A percentile compares a stretch with the other conserved stretches of the same genome.
phyloP scores from a whole-genome alignment of 148 eudicot genomes.

The Diospyros lotus region DNA sequence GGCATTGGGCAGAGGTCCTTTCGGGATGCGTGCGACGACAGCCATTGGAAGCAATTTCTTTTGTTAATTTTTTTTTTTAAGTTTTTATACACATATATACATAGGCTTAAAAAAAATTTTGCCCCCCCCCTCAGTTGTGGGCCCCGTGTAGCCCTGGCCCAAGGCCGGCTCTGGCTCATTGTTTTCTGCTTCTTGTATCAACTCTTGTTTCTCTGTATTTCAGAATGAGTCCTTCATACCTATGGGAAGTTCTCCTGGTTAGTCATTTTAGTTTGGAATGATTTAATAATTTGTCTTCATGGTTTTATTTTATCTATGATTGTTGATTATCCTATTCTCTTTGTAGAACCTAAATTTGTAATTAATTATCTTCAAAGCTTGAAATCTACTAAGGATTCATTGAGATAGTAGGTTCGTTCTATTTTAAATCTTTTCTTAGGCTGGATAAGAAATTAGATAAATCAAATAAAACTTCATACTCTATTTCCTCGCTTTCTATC shows the following conservation, averaged over 20 bases:
- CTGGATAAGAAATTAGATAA: background rate
- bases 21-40: too few relatives aligned
- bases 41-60: too few relatives aligned
- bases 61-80: too few relatives aligned
- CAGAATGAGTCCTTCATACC: slow-evolving; percentile 77
- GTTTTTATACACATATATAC: too few relatives aligned
- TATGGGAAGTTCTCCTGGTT: slow-evolving; percentile 67
- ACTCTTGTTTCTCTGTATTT: slow-evolving; percentile 36
- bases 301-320: slow-evolving; percentile 2
- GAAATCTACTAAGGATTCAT: slow-evolving; percentile 80
- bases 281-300: background rate
- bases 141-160: too few relatives aligned
- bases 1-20: too few relatives aligned
- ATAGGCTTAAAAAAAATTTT: too few relatives aligned
- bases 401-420: slow-evolving; percentile 76
- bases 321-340: slow-evolving; percentile 11
- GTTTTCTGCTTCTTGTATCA: too few relatives aligned
- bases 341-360: slow-evolving; percentile 72
- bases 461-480: slow-evolving; percentile 3
- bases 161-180: too few relatives aligned
- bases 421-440: slow-evolving; percentile 1
- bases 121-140: too few relatives aligned
- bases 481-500: slow-evolving; percentile 14
- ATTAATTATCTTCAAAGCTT: slow-evolving; percentile 68
- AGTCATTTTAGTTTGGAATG: slow-evolving; percentile 13